Conservation (phyloP, 2,329 filamentous ascomycete species). For the Penicillium fuscoglaucum region DNA sequence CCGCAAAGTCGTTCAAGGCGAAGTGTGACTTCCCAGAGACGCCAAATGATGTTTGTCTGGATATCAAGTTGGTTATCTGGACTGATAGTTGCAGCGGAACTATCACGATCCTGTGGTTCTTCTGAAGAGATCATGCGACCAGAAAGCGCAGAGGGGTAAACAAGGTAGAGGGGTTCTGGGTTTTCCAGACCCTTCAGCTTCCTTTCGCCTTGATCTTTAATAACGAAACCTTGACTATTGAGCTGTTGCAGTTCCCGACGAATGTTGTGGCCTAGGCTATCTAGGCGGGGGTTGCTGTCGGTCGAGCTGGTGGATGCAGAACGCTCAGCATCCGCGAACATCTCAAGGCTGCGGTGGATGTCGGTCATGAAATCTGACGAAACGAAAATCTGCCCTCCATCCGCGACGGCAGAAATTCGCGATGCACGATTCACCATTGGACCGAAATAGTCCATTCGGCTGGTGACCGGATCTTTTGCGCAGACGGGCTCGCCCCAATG, state of each 20-base stretch:
- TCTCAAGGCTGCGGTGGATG: conserved; percentile 86
- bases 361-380: conserved; percentile 97
- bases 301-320: conserved; percentile 68
- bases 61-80: conserved; percentile 69
- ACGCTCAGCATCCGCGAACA: conserved; percentile 81
- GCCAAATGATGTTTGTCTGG: conserved; percentile 83
- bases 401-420: conserved; percentile 88
- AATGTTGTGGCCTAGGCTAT: conserved; percentile 72
- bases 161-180: conserved; percentile 89
- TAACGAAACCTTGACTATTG: conserved; percentile 89
- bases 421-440: conserved; percentile 98
- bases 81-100: conserved; percentile 57
- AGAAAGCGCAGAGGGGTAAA: conserved; percentile 86
- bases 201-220: conserved; percentile 92
- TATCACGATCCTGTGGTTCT: conserved; percentile 49
- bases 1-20: conserved; percentile 92
- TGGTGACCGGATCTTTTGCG: conserved; percentile 92
- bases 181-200: conserved; percentile 98
- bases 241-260: conserved; percentile 83
- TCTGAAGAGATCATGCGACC: conserved; percentile 60
- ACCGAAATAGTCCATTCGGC: conserved; percentile 98
- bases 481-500: conserved; percentile 95
- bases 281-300: conserved; percentile 69
- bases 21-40: conserved; percentile 83
- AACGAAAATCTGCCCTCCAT: conserved; percentile 95